Evolutionary conservation across 805 yeast genomes (phyloP), one percentile per base, ranked within the genome.

Genomic region (Scheffersomyces coipomensis): DNA sequence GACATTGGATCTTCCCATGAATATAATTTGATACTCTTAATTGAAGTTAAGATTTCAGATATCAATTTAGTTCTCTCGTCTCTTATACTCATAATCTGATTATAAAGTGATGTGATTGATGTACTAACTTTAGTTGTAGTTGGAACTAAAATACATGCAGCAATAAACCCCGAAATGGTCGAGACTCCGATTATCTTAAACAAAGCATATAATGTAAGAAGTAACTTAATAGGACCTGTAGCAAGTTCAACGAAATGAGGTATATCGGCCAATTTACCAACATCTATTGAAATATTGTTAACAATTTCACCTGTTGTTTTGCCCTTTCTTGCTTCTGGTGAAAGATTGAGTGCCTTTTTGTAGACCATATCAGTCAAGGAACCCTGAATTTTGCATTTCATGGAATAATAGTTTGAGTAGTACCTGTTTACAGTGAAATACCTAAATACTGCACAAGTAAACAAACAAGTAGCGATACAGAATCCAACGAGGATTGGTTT

Each of bases 41-140:
- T 62, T 6, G 70, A 55, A 37, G 50, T 52, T 39, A 67, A 56
- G 33, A 67, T 63, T 43, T 67, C 73, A 16, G 60, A 58, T 35
- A 62, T 65, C 37, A 66, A 48, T 12, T 60, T 53, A 3, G 65
- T 60, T 46, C 73, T 51, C 19, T 55, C 53, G 39, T 67, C 73
- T 46, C 58, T 65, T 36, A 52, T 50, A 37, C 56, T 51, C 66
- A 65, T 56, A 34, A 49, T 52, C 3, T 66, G 29, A 40, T 73
- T 74, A 45, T 71, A 75, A 29, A 73, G 60, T 2, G 53, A 52
- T 49, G 78, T 73, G 37, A 79, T 51, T 26, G 62, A 60, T 45
- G 62, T 67, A 13, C 80, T 72, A 3, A 80, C 46, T 1, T 59
- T 45, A 25, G 58, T 46, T 10, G 59, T 55, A 29, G 55, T 37